Base-by-base conservation (phyloP, 768 basidiomycete genomes). In the Rhodotorula kratochvilovae region DNA sequence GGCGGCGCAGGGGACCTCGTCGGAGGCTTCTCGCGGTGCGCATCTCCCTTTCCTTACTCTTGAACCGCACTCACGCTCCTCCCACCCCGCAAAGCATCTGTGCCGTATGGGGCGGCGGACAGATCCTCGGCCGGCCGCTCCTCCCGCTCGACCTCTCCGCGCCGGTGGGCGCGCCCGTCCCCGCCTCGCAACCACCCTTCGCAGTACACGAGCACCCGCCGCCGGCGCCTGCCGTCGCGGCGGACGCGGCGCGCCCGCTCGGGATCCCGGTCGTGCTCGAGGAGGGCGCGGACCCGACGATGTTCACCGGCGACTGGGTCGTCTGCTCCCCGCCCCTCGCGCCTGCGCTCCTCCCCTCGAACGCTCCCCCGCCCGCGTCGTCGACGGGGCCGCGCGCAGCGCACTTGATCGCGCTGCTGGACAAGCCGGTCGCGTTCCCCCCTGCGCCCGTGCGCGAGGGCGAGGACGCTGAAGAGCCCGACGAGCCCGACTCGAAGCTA, bases 1-100 rank as follows among this genome's bases (percentile, higher is more conserved):
- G 95, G 95, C 27, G 91, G 92, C 29, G 84, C 89, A 0, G 95
- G 95, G 10, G 95, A 97, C 77, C 87, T 97, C 19, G 85, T 90
- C 0, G 95, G 97, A 80, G 94, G 93, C 4, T 98, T 84, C 74
- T 84, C 83, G 63, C 77, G 84, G 82, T 82, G 31, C 61, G 80
- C 71, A 27, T 31, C 7, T 11, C 27, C 16, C 46, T 53, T 51
- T 5, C 2, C 25, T 16, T 8, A 29, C 25, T 6, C n/a, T 54
- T 54, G 63, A 23, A 19, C 60, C 29, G 31, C 17, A 11, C 31
- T 42, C 88, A 86, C n/a, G n/a, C 33, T 25, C 21, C 0, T 11
- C 6, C 27, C 21, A 2, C 27, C 33, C 10, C 25, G 2, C 1
- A 16, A 78, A 90, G 93, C 25, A 86, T 89, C 31, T 84, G 91